Percentiles rank a stretch among this genome's conserved stretches.
These are phyloP conservation scores for Triangularia setosa DNA, from an alignment of 2,329 filamentous ascomycete genomes.

Conservation along the genomic window DNA sequence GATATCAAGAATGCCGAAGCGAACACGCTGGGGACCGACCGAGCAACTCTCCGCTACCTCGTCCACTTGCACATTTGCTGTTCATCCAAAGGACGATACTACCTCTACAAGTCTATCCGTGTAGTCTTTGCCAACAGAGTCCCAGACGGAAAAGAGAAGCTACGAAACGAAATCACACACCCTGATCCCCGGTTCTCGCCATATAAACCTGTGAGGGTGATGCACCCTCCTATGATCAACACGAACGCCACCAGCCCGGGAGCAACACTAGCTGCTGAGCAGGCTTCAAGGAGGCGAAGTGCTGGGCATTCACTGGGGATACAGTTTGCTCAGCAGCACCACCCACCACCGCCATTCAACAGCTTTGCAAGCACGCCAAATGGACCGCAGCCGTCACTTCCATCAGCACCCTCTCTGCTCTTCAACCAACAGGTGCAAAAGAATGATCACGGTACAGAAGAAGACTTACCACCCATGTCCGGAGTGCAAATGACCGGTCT, in stretches of 20 bases:
- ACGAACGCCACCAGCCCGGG: not conserved
- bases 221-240: constrained; percentile 36
- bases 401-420: not conserved
- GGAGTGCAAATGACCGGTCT: constrained; percentile 17
- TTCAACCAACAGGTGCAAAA: not conserved
- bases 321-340: too few species aligned
- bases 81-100: constrained; percentile 76
- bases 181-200: constrained; percentile 82
- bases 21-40: constrained; percentile 37
- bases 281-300: not conserved
- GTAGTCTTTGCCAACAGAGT: constrained; percentile 97
- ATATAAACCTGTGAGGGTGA: constrained; percentile 67
- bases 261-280: not conserved
- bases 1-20: constrained; percentile 24
- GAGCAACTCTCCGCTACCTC: constrained; percentile 80
- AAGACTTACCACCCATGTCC: constrained; percentile 18
- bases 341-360: too few species aligned
- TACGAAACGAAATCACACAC: constrained; percentile 83
- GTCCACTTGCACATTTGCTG: constrained; percentile 93
- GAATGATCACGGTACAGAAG: not conserved
- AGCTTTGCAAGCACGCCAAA: too few species aligned
- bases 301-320: too few species aligned
- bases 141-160: constrained; percentile 88
- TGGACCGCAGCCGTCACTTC: too few species aligned
- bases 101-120: constrained; percentile 85